A percentile compares a stretch with the other conserved stretches of the same genome.
Conservation (phyloP, 2,329 filamentous ascomycete genomes). For the Penicillium oxalicum region DNA sequence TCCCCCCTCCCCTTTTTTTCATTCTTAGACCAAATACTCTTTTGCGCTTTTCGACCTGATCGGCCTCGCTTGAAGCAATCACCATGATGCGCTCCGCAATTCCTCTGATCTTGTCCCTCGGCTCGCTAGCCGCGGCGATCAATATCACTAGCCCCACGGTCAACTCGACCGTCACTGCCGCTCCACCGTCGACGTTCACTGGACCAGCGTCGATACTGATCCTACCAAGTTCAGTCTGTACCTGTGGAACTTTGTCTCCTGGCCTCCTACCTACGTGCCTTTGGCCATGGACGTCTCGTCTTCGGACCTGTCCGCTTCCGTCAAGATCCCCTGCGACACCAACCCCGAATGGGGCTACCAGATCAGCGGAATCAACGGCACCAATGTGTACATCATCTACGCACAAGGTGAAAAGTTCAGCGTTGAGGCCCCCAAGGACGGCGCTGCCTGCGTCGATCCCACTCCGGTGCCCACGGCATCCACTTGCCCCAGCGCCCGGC, state of each 20-base stretch:
- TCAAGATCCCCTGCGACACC: conserved; percentile 37
- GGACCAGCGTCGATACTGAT: conserved; percentile 40
- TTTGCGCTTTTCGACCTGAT: too few relatives aligned
- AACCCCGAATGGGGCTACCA: conserved; percentile 37
- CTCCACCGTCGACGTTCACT: conserved; percentile 29
- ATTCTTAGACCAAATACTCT: too few relatives aligned
- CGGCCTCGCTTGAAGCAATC: too few relatives aligned
- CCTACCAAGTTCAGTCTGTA: conserved; percentile 37
- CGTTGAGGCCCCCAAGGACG: conserved; percentile 13
- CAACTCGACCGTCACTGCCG: conserved; percentile 37
- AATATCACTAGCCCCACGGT: conserved; percentile 24
- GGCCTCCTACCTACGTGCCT: conserved; percentile 39
- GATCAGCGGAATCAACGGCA: conserved; percentile 44
- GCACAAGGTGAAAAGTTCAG: conserved; percentile 40
- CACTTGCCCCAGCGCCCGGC: conserved; percentile 12
- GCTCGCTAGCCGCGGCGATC: conserved; percentile 18
- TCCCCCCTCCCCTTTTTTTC: too few relatives aligned
- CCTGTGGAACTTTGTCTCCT: conserved; percentile 44
- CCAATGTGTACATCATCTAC: conserved; percentile 43
- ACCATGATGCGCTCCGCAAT: not conserved
- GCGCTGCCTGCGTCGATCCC: conserved; percentile 22
- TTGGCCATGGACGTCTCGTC: conserved; percentile 35
- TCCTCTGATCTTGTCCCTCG: not conserved
- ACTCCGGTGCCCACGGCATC: conserved; percentile 3
- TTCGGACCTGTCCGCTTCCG: conserved; percentile 25